Percentiles rank a stretch among this genome's conserved stretches.
These are phyloP conservation scores for Verticillium dahliae DNA, from an alignment of 2,329 filamentous ascomycete species.

Conservation along the genomic window DNA sequence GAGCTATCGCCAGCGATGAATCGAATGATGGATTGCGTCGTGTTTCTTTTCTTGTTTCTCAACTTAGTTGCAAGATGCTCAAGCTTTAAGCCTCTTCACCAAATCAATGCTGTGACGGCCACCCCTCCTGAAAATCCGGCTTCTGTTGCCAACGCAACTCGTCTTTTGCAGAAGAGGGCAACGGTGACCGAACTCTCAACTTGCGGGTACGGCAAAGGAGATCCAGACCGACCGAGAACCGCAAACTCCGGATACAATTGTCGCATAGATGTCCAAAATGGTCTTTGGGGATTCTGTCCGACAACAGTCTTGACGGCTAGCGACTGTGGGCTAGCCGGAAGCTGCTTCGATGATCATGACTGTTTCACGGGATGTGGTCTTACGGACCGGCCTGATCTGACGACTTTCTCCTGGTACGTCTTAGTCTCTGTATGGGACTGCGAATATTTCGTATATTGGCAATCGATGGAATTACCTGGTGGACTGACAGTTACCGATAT, in stretches of 20 bases:
- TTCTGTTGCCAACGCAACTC: neutral
- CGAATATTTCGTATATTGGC: neutral
- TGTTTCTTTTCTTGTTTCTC: neutral
- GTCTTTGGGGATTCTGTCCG: conserved; percentile 32
- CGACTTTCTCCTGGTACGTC: conserved; percentile 29
- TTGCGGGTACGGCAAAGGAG: conserved; percentile 24
- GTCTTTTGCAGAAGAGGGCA: neutral
- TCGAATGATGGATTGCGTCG: neutral
- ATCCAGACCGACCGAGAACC: conserved; percentile 19
- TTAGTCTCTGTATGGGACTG: neutral
- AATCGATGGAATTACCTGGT: neutral
- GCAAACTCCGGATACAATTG: conserved; percentile 27
- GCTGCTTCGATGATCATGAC: conserved; percentile 23
- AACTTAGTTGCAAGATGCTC: neutral
- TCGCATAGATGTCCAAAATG: conserved; percentile 24
- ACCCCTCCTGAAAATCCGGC: neutral
- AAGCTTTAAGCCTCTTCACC: neutral
- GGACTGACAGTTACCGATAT: neutral
- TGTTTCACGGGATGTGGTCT: conserved; percentile 27
- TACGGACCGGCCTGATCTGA: conserved; percentile 13
- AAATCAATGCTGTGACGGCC: neutral
- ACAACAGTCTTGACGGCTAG: conserved; percentile 24
- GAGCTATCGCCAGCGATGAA: no score
- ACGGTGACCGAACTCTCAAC: conserved; percentile 7
- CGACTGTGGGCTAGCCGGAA: conserved; percentile 29